phyloP scores from a whole-genome alignment of 140 eudicot species.

The Flaveria floridana region DNA sequence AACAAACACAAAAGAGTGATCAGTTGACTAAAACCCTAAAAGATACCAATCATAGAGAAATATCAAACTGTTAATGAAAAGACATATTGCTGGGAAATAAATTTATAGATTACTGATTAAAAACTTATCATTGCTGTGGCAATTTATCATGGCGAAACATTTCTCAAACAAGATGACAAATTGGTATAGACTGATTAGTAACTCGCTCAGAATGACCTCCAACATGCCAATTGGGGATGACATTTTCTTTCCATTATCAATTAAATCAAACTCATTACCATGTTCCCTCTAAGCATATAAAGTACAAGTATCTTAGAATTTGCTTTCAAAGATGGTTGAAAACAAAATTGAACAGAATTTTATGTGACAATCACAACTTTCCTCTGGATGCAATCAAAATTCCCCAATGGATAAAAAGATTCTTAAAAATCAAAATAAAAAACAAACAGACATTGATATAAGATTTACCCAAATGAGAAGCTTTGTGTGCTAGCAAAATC shows the following conservation, averaged over 20 bases:
- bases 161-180: background rate
- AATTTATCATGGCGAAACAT: background rate
- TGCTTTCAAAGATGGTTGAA: background rate
- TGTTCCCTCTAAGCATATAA: background rate
- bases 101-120: background rate
- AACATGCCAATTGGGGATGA: background rate
- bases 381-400: constrained; percentile 10
- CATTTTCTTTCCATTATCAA: background rate
- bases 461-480: constrained; percentile 77
- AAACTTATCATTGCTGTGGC: background rate
- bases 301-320: background rate
- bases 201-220: background rate
- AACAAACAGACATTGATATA: background rate
- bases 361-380: background rate
- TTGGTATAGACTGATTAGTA: background rate
- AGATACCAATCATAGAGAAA: background rate
- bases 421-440: background rate
- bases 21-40: constrained; percentile 4
- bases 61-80: background rate
- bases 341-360: background rate
- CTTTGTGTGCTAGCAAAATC: constrained; percentile 99
- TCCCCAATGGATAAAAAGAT: background rate
- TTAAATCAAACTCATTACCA: background rate
- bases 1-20: constrained; percentile 2
- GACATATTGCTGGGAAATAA: background rate